Evolutionary conservation across 768 basidiomycete genomes (phyloP).

Genomic region (Rubroboletus pulcherrimus): DNA sequence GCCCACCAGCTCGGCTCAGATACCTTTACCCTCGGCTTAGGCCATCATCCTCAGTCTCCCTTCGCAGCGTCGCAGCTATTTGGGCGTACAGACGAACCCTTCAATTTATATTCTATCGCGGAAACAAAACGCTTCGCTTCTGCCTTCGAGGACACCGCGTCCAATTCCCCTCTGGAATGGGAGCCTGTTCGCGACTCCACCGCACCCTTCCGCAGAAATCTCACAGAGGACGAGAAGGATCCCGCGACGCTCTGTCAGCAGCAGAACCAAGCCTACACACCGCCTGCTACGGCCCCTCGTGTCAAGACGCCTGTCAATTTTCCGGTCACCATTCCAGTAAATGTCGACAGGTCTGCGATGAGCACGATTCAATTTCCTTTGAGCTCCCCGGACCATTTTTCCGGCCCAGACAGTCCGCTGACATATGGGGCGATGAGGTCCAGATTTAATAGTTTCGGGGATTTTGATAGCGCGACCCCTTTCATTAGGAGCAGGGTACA

Average conservation of each 20-base stretch:
- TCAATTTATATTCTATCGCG: conserved; percentile 78
- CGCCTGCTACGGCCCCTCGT: conserved; percentile 36
- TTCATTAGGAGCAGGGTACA: conserved; percentile 84
- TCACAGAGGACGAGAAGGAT: conserved; percentile 76
- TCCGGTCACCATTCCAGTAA: conserved; percentile 50
- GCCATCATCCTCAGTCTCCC: conserved; percentile 74
- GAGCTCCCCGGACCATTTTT: conserved; percentile 66
- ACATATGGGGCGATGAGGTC: conserved; percentile 48
- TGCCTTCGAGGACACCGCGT: conserved; percentile 52
- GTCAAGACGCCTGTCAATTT: conserved; percentile 55
- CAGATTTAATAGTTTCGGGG: conserved; percentile 68
- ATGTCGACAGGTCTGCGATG: conserved; percentile 43
- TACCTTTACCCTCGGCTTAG: conserved; percentile 34
- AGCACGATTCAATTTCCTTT: conserved; percentile 82
- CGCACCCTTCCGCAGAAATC: conserved; percentile 71
- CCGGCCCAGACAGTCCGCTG: conserved; percentile 52
- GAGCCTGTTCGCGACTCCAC: conserved; percentile 52
- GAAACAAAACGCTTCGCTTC: conserved; percentile 59
- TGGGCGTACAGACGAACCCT: conserved; percentile 71
- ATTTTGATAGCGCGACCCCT: conserved; percentile 68
- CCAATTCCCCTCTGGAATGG: conserved; percentile 48
- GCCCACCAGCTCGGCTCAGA: conserved; percentile 70
- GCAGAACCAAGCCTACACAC: conserved; percentile 12
- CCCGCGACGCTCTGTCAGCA: conserved; percentile 42
- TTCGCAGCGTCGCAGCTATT: conserved; percentile 87